These are phyloP conservation scores for Austropuccinia psidii DNA, from an alignment of 1,284 basidiomycete genomes.

Conservation along the genomic window DNA sequence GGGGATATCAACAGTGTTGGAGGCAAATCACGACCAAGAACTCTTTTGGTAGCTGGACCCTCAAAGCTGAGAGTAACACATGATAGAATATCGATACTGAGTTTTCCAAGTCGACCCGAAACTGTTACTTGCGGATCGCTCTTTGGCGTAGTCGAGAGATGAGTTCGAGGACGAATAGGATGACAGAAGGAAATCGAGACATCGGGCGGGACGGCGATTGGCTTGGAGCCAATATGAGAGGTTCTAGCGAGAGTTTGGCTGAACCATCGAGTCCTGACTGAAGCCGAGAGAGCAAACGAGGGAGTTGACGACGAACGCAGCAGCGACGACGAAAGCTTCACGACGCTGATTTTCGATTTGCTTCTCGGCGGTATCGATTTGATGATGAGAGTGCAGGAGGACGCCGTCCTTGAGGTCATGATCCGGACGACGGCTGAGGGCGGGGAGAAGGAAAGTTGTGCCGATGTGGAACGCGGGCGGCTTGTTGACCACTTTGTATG, in stretches of 20 bases:
- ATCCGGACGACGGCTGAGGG: too few relatives aligned
- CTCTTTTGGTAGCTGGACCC: background rate
- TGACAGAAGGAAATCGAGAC: slow-evolving; percentile 54
- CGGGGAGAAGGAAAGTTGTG: too few relatives aligned
- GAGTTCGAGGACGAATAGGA: slow-evolving; percentile 33
- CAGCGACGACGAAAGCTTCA: too few relatives aligned
- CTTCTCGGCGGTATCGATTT: too few relatives aligned
- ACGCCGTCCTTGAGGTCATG: too few relatives aligned
- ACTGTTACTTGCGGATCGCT: slow-evolving; percentile 53
- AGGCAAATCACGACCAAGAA: slow-evolving; percentile 37
- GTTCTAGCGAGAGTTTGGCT: slow-evolving; percentile 3
- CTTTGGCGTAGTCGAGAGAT: slow-evolving; percentile 1
- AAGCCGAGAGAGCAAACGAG: background rate
- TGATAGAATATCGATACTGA: slow-evolving; percentile 57
- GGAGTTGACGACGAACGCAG: too few relatives aligned
- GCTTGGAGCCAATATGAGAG: slow-evolving; percentile 68
- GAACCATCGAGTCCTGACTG: background rate
- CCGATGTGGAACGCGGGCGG: too few relatives aligned
- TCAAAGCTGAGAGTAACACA: slow-evolving; percentile 37
- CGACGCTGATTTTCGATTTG: too few relatives aligned
- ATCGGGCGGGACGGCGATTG: slow-evolving; percentile 62
- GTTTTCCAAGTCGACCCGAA: slow-evolving; percentile 66
- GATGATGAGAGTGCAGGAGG: too few relatives aligned
- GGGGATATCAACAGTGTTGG: slow-evolving; percentile 40
- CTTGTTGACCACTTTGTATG: too few relatives aligned